These are phyloP conservation scores for Elasticomyces elasticus DNA, from an alignment of 495 filamentous ascomycete genomes.

Conservation along the genomic window DNA sequence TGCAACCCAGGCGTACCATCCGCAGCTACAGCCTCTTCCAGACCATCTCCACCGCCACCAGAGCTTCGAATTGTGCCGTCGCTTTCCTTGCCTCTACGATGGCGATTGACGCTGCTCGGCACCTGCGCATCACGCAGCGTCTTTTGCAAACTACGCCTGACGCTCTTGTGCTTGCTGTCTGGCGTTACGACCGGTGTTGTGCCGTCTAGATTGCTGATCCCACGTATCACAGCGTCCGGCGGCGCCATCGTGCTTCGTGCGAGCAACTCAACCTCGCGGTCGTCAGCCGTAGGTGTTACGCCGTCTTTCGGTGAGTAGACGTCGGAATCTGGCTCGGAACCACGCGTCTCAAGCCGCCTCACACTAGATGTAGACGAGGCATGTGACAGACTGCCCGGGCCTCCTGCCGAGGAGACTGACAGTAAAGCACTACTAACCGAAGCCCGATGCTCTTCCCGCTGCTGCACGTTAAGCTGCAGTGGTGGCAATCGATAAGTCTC, in stretches of 20 bases:
- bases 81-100: slow-evolving; percentile 58
- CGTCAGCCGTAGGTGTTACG: not conserved
- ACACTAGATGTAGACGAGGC: slow-evolving; percentile 18
- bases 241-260: slow-evolving; percentile 19
- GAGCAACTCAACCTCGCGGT: slow-evolving; percentile 19
- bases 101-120: slow-evolving; percentile 41
- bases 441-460: slow-evolving; percentile 3
- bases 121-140: slow-evolving; percentile 68
- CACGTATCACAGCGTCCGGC: slow-evolving; percentile 33
- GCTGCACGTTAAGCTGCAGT: slow-evolving; percentile 16
- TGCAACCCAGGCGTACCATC: slow-evolving; percentile 57
- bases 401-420: slow-evolving; percentile 2
- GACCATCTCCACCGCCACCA: not conserved
- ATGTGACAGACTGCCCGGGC: slow-evolving; percentile 8
- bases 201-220: slow-evolving; percentile 38
- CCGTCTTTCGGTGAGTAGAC: not conserved
- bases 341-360: not conserved
- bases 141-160: slow-evolving; percentile 82
- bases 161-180: slow-evolving; percentile 38
- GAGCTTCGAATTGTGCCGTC: slow-evolving; percentile 40
- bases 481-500: slow-evolving; percentile 13
- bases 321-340: not conserved
- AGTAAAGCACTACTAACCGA: slow-evolving; percentile 18
- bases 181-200: slow-evolving; percentile 32
- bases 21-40: slow-evolving; percentile 11